Percentiles rank a stretch among this genome's conserved stretches.
Evolutionary conservation across 257 asterid genomes (phyloP).

Genomic region (Petunia secreta): DNA sequence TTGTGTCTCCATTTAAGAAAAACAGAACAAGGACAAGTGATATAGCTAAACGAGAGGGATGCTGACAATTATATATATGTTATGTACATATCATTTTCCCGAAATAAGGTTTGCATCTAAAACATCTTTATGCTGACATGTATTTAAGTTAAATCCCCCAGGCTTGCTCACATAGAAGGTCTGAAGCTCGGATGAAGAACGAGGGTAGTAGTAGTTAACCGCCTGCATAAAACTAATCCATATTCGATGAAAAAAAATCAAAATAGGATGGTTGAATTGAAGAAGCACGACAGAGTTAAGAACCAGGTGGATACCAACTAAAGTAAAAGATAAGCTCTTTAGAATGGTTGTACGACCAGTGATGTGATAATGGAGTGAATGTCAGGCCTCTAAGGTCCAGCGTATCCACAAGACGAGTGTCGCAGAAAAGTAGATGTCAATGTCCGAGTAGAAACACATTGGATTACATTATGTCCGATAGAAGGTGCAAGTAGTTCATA

Average conservation of each 20-base stretch:
- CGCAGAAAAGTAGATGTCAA: background rate
- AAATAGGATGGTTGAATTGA: background rate
- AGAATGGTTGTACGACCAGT: background rate
- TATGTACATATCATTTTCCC: background rate
- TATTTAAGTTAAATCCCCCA: background rate
- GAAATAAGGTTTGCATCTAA: background rate
- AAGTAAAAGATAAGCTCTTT: background rate
- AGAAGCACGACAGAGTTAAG: background rate
- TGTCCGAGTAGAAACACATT: background rate
- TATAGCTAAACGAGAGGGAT: slow-evolving; percentile 1
- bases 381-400: background rate
- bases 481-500: slow-evolving; percentile 5
- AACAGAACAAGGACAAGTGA: background rate
- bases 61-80: background rate
- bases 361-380: slow-evolving; percentile 1
- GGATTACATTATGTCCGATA: background rate
- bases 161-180: background rate
- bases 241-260: background rate
- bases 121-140: slow-evolving; percentile 1
- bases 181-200: background rate
- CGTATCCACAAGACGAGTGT: slow-evolving; percentile 1
- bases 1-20: background rate
- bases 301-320: background rate
- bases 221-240: background rate
- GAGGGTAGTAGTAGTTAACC: background rate